Evolutionary conservation across 805 yeast species (phyloP), one percentile per base, ranked within the genome.

Genomic region (Teunomyces atbi): DNA sequence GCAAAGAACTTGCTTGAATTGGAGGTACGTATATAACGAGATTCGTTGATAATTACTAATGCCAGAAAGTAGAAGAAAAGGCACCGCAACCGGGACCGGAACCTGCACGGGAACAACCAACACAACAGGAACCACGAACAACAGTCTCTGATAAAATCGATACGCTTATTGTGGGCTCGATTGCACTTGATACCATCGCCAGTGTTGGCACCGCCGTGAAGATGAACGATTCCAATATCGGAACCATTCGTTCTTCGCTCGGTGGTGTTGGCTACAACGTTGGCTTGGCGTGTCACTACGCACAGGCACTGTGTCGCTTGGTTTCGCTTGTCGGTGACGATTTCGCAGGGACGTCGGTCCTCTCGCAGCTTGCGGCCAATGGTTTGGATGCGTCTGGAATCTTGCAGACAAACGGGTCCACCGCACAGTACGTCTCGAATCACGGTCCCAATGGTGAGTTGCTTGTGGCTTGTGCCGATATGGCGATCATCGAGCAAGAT

Each of bases 241-340:
- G 94, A 0, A 59, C 56, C 0, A 73, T 79, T 5, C 55, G 63
- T 1, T 73, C 82, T 2, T 71, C 84, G 0, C 60, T 88, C 6
- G 97, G 96, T 1, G 97, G 96, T 1, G 96, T 89, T 2, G 97
- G 89, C 0, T 83, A 78, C 60, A 89, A 90, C 56, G 82, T 89
- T 12, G 82, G 88, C 0, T 57, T 78, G n/a, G 92, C 94, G 0
- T 71, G 85, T 3, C 57, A 64, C 15, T 76, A 71, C 48, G 49
- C 53, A 5, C 32, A 47, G 5, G 33, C 43, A n/a, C 59, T 50
- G 42, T 53, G 68, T 1, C 66, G 77, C 18, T 71, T 88, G 27
- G 63, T 89, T 0, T 79, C 90, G 0, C 71, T 76, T 4, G 71
- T 88, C 5, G 89, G 88, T 2, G 57, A 72, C n/a, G 92, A 86